Percentiles rank a stretch among this genome's conserved stretches.
These are phyloP conservation scores for Capronia epimyces DNA, from an alignment of 2,329 filamentous ascomycete species.

Conservation along the genomic window DNA sequence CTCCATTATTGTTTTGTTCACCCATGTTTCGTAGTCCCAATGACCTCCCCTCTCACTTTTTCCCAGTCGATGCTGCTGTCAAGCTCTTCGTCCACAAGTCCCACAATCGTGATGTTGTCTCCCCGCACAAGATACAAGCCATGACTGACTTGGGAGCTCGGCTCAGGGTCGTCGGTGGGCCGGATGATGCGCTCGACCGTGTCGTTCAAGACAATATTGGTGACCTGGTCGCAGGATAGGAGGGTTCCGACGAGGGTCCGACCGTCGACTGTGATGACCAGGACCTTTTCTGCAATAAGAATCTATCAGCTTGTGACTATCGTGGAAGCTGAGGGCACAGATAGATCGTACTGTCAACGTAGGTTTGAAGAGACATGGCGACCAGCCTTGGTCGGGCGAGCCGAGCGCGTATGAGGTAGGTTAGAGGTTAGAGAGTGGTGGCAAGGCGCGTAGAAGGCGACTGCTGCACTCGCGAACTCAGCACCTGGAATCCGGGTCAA, in stretches of 20 bases:
- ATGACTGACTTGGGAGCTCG: conserved; percentile 72
- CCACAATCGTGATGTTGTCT: conserved; percentile 88
- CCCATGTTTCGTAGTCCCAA: conserved; percentile 29
- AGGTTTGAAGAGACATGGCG: conserved; percentile 50
- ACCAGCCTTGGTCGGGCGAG: not conserved
- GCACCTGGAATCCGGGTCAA: not conserved
- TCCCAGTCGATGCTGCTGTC: conserved; percentile 90
- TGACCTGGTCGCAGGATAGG: conserved; percentile 80
- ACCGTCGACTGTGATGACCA: conserved; percentile 87
- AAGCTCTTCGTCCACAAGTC: conserved; percentile 80
- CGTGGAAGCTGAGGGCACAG: not conserved
- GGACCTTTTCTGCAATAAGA: conserved; percentile 67
- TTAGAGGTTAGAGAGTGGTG: not conserved
- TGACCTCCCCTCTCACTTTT: conserved; percentile 53
- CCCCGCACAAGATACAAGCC: conserved; percentile 89
- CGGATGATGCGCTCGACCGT: conserved; percentile 88
- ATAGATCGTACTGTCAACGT: conserved; percentile 39
- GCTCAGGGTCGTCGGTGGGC: conserved; percentile 73
- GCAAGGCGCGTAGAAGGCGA: not conserved
- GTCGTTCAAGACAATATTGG: conserved; percentile 80
- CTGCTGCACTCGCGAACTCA: not conserved
- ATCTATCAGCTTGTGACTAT: not conserved
- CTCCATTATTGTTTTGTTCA: conserved; percentile 8
- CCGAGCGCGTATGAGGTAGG: not conserved
- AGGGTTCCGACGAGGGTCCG: conserved; percentile 79